A percentile compares a stretch with the other conserved stretches of the same genome.
Evolutionary conservation across 192 early-diverging fungal species (phyloP).

Genomic region (Coemansia sp.): DNA sequence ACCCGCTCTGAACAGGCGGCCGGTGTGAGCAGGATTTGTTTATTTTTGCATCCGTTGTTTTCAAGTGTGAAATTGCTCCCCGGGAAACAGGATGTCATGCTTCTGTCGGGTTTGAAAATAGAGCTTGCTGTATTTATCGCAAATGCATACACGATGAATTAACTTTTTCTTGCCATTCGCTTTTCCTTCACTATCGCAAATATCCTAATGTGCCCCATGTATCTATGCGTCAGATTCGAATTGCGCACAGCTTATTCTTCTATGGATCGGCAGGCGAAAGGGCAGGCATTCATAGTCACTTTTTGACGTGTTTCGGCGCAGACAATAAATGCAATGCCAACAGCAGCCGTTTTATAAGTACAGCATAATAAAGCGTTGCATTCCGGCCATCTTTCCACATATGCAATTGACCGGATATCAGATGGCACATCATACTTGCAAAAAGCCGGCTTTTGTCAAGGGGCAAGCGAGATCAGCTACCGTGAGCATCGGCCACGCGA

Average conservation of each 20-base stretch:
- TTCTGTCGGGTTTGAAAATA: neutral
- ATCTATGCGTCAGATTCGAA: neutral
- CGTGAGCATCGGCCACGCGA: neutral
- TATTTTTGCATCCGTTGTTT: slow-evolving; percentile 10
- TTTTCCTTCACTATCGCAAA: slow-evolving; percentile 3
- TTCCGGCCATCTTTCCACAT: neutral
- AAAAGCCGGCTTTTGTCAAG: no score
- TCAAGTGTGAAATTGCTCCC: neutral
- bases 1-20: neutral
- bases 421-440: no score
- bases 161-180: neutral
- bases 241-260: neutral
- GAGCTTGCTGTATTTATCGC: neutral
- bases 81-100: slow-evolving; percentile 1
- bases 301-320: neutral
- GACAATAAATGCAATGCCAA: neutral
- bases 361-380: neutral
- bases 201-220: slow-evolving; percentile 5
- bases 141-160: slow-evolving; percentile 1
- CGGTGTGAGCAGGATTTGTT: neutral
- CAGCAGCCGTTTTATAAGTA: neutral
- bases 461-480: no score
- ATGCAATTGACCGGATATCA: no score
- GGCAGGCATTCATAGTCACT: neutral
- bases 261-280: neutral